Evolutionary conservation across 495 filamentous ascomycete species (phyloP).

Genomic region (Achaetomiella virescens): DNA sequence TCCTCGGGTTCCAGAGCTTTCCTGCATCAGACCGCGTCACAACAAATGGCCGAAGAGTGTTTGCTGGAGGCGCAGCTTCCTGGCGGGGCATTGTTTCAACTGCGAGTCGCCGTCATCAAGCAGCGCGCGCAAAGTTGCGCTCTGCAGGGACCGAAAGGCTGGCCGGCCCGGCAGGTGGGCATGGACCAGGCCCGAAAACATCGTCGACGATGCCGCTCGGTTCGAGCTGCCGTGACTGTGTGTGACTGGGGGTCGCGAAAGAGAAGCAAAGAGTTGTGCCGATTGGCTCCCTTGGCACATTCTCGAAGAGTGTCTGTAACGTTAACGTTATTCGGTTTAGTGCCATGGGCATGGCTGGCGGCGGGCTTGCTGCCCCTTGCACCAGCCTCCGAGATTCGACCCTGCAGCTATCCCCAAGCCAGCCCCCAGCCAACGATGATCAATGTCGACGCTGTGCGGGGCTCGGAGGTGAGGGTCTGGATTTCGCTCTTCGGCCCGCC

Average conservation of each 20-base stretch:
- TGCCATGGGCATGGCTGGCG: conserved; percentile 6
- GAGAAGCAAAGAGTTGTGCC: background rate
- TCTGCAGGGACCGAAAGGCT: too few species aligned
- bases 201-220: background rate
- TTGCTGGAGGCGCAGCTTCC: background rate
- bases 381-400: conserved; percentile 7
- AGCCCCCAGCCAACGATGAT: too few species aligned
- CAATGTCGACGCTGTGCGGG: background rate
- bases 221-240: background rate
- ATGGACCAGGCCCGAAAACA: too few species aligned
- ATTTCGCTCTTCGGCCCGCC: conserved; percentile 7
- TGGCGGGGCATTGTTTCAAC: too few species aligned
- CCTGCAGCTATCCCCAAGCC: background rate
- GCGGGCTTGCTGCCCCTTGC: background rate
- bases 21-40: background rate
- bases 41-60: background rate
- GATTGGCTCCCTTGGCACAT: background rate
- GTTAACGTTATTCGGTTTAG: conserved; percentile 4
- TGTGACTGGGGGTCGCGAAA: background rate
- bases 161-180: too few species aligned
- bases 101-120: too few species aligned
- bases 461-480: conserved; percentile 2
- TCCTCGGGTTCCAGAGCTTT: conserved; percentile 3
- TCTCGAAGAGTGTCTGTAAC: background rate
- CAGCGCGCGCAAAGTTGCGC: too few species aligned